Conservation (phyloP, 805 yeast genomes). For the Wickerhamomyces sydowiorum region DNA sequence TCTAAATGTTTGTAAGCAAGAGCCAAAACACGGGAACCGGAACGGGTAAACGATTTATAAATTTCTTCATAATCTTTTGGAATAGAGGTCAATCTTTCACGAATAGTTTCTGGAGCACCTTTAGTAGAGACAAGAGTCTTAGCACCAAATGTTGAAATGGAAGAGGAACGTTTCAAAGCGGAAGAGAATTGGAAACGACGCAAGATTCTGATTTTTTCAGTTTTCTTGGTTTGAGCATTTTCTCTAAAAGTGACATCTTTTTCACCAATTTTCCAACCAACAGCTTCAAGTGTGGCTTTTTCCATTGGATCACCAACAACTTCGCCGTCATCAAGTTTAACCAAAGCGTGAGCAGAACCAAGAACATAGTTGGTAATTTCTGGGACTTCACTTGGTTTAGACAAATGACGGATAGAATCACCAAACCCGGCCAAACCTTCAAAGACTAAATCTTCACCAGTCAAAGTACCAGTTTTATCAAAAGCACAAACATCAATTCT, state of each 20-base stretch:
- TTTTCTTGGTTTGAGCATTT: conserved; percentile 19
- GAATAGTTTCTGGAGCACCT: conserved; percentile 98
- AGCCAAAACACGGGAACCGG: conserved; percentile 97
- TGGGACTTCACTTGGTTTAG: conserved; percentile 59
- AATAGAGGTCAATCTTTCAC: conserved; percentile 60
- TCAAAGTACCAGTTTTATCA: conserved; percentile 96
- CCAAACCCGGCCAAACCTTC: conserved; percentile 91
- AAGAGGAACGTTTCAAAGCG: conserved; percentile 90
- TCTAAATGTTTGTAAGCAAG: conserved; percentile 77
- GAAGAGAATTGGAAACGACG: conserved; percentile 98
- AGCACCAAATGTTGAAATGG: conserved; percentile 58
- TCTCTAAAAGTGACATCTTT: conserved; percentile 64
- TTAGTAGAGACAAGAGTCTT: conserved; percentile 77
- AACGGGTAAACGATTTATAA: conserved; percentile 85
- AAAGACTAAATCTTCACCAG: conserved; percentile 93
- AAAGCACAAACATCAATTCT: conserved; percentile 97
- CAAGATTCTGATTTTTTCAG: conserved; percentile 58
- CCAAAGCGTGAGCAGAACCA: conserved; percentile 96
- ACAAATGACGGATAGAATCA: conserved; percentile 46
- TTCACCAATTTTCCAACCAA: conserved; percentile 76
- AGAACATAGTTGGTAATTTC: conserved; percentile 61
- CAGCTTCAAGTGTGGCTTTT: conserved; percentile 85
- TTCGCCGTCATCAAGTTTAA: conserved; percentile 91
- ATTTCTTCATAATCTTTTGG: conserved; percentile 81
- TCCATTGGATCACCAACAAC: conserved; percentile 99